Evolutionary conservation across 2,329 filamentous ascomycete genomes (phyloP).

Genomic region (Plenodomus biglobosus): DNA sequence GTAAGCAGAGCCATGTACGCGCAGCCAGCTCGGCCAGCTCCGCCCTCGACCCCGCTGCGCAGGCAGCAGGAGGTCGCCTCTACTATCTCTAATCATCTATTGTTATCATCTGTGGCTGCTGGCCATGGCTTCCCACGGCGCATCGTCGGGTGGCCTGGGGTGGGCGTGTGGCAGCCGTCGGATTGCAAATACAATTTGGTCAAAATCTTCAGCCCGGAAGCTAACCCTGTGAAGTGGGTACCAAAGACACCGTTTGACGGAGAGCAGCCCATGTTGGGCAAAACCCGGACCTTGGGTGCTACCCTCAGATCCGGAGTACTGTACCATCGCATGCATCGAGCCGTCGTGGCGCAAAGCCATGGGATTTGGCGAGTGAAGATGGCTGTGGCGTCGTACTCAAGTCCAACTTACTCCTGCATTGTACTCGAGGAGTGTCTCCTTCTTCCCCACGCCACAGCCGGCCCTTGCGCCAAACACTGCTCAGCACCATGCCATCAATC

Average conservation of each 20-base stretch:
- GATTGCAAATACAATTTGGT: constrained; percentile 29
- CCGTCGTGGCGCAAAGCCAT: not conserved
- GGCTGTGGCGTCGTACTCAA: not conserved
- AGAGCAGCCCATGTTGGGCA: not conserved
- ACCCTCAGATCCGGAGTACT: not conserved
- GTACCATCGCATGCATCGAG: not conserved
- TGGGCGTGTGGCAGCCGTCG: not conserved
- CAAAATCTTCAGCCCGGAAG: constrained; percentile 5
- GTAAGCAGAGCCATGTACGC: no score
- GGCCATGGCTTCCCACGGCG: not conserved
- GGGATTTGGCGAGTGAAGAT: not conserved
- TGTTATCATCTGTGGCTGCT: constrained; percentile 8
- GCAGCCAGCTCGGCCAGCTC: constrained; percentile 7
- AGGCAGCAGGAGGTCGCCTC: constrained; percentile 9
- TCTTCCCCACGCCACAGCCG: no score
- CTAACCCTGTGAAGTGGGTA: constrained; percentile 3
- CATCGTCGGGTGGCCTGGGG: not conserved
- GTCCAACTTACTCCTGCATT: no score
- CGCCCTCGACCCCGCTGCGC: constrained; percentile 1
- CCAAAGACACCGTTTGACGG: not conserved
- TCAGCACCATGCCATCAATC: no score
- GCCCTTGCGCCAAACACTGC: no score
- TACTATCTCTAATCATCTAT: constrained; percentile 7
- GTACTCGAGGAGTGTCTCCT: no score
- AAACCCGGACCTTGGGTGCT: not conserved